Evolutionary conservation across 306 rosid genomes (phyloP), one percentile per base, ranked within the genome.

Genomic region (Rubus idaeus): DNA sequence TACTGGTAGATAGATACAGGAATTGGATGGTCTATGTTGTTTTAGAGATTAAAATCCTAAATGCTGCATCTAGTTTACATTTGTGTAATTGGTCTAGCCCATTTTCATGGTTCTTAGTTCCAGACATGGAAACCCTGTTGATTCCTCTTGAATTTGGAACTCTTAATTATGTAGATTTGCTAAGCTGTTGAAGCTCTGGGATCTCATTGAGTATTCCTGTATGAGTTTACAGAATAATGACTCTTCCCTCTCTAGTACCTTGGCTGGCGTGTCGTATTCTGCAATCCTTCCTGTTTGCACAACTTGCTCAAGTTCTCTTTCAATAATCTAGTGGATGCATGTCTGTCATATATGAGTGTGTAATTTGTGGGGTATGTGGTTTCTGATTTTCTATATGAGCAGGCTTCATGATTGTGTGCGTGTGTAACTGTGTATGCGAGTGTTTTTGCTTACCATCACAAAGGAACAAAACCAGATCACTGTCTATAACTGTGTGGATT

Each of bases 211-310:
- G 86, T 92, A 94, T 82, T 90, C 98, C 80, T 71, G 88, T 71
- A 92, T 91, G 39, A 94, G 95, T 75, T 90, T 92, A 47, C 86
- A 92, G 84, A 94, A 94, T 84, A 89, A 94, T 6, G 98, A 94
- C 75, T 92, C 95, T 61, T 89, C 93, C 74, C 90, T 88, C 85
- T 89, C 90, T 63, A 94, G 95, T 81, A 92, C 86, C 84, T 80
- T 89, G 53, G 84, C 79, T 50, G 98, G 98, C 2, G 93, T 78
- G 87, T 94, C 96, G 64, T 82, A 94, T 77, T 94, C 97, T 16
- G 90, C 97, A 45, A 92, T 75, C 84, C 94, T 87, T 83, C 98
- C 98, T 94, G 92, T 76, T 78, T 42, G 72, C 53, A 50, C 66
- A 53, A 56, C 12, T 18, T 71, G 4, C 49, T 53, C 39, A 17